These are phyloP conservation scores for Castanea mollissima DNA, from an alignment of 306 rosid species.

Conservation along the genomic window DNA sequence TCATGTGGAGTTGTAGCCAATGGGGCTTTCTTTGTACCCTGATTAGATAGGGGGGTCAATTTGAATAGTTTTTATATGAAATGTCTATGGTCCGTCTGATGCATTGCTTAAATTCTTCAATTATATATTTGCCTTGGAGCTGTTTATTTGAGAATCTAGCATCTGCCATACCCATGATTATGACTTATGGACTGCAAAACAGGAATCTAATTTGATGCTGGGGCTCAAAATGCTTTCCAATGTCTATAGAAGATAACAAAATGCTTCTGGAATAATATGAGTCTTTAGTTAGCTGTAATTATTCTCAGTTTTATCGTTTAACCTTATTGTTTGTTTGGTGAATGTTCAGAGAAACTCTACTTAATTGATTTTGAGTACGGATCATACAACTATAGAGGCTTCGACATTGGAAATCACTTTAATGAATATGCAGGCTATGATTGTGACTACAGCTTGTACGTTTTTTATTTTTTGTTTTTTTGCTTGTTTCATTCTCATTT, in stretches of 20 bases:
- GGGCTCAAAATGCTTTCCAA: neutral
- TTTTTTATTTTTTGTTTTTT: slow-evolving; percentile 13
- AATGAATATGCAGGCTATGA: slow-evolving; percentile 91
- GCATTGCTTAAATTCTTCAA: slow-evolving; percentile 8
- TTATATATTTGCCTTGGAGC: slow-evolving; percentile 19
- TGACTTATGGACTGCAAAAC: neutral
- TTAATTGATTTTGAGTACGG: slow-evolving; percentile 95
- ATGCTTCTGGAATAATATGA: slow-evolving; percentile 15
- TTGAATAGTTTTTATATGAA: slow-evolving; percentile 3
- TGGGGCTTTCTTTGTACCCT: neutral
- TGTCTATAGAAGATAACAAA: neutral
- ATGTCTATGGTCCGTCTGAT: neutral
- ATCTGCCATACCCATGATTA: neutral
- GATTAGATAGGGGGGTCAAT: slow-evolving; percentile 5
- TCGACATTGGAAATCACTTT: slow-evolving; percentile 92
- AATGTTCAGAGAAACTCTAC: slow-evolving; percentile 72
- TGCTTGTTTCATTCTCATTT: neutral
- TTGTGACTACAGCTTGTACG: slow-evolving; percentile 78
- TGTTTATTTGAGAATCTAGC: slow-evolving; percentile 4
- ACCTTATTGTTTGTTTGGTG: slow-evolving; percentile 23
- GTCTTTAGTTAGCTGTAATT: slow-evolving; percentile 14
- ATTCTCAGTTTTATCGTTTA: slow-evolving; percentile 15
- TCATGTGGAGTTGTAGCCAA: slow-evolving; percentile 9
- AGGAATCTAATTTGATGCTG: neutral
- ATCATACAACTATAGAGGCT: slow-evolving; percentile 94